These are phyloP conservation scores for Paramecium sonneborni DNA, from an alignment of 73 alveolate species.

Conservation along the genomic window DNA sequence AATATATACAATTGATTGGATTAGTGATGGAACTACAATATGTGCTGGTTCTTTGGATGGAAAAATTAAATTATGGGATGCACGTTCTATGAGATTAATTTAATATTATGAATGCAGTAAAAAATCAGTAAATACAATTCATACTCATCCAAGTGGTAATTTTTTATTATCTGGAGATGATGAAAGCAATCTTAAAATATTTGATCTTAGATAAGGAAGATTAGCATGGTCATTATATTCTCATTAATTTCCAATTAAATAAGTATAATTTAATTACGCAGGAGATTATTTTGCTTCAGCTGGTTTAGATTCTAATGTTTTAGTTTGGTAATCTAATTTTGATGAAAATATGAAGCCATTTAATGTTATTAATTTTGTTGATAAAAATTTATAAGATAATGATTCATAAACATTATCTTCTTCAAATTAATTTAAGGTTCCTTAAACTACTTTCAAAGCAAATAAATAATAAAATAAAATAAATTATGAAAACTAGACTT, in stretches of 20 bases:
- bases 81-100: slow-evolving; percentile 85
- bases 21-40: slow-evolving; percentile 95
- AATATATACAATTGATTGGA: slow-evolving; percentile 90
- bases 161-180: slow-evolving; percentile 88
- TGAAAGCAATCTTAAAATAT: slow-evolving; percentile 95
- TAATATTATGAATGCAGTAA: slow-evolving; percentile 95
- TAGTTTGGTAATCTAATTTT: slow-evolving; percentile 63
- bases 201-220: slow-evolving; percentile 98
- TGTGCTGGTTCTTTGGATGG: slow-evolving; percentile 95
- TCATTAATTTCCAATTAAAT: slow-evolving; percentile 89
- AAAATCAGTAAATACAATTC: slow-evolving; percentile 84
- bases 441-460: slow-evolving; percentile 23
- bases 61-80: slow-evolving; percentile 98
- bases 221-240: slow-evolving; percentile 95
- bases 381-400: neutral
- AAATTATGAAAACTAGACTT: neutral
- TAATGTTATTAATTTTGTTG: slow-evolving; percentile 18
- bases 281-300: slow-evolving; percentile 98
- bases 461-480: slow-evolving; percentile 11
- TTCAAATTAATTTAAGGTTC: neutral
- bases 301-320: slow-evolving; percentile 35
- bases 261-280: slow-evolving; percentile 89
- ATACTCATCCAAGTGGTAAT: slow-evolving; percentile 96
- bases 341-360: slow-evolving; percentile 43
- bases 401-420: slow-evolving; percentile 1